These are phyloP conservation scores for Rhizopus delemar DNA, from an alignment of 371 early-diverging fungal species.

Conservation along the genomic window DNA sequence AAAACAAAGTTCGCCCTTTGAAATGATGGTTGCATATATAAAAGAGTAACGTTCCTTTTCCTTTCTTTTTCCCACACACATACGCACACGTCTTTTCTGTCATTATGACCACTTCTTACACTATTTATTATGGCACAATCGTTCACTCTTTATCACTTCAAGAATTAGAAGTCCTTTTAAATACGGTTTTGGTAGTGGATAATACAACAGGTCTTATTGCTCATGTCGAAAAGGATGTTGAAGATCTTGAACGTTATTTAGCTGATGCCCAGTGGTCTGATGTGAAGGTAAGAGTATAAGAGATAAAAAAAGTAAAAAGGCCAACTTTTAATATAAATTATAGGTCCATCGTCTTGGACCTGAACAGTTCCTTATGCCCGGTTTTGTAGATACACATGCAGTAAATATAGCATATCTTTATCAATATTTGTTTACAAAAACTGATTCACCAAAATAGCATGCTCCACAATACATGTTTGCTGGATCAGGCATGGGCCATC, in stretches of 20 bases:
- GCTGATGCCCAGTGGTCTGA: constrained; percentile 9
- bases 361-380: constrained; percentile 80
- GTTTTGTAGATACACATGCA: constrained; percentile 90
- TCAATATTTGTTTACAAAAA: not conserved
- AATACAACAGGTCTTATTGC: constrained; percentile 55
- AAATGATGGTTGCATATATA: not conserved
- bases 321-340: not conserved
- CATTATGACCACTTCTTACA: constrained; percentile 2
- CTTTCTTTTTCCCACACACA: not conserved
- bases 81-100: not conserved
- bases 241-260: constrained; percentile 30
- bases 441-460: constrained; percentile 52
- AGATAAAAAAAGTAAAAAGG: not conserved
- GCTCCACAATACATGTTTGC: constrained; percentile 92
- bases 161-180: constrained; percentile 56
- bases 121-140: constrained; percentile 66
- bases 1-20: not conserved
- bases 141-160: constrained; percentile 66
- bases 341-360: constrained; percentile 48
- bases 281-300: constrained; percentile 14
- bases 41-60: not conserved
- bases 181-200: constrained; percentile 61
- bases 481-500: constrained; percentile 87
- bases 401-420: constrained; percentile 30
- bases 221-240: constrained; percentile 47